Evolutionary conservation across 148 eudicot species (phyloP).

Genomic region (Chenopodium formosanum): DNA sequence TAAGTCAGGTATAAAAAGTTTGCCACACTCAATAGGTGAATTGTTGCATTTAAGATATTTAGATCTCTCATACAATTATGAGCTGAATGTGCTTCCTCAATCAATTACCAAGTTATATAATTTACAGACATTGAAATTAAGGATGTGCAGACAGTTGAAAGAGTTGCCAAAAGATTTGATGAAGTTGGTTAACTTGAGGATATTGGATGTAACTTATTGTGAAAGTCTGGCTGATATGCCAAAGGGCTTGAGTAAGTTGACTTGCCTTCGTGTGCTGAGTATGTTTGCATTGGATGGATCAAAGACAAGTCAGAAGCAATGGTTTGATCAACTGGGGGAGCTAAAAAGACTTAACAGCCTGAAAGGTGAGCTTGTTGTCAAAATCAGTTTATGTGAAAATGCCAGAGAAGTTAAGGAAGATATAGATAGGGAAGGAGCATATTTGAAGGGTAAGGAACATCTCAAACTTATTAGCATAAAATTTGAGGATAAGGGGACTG

Average conservation of each 20-base stretch:
- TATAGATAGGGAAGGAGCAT: not conserved
- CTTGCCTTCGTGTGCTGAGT: not conserved
- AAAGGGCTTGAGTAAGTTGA: slow-evolving; percentile 10
- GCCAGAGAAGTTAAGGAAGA: no score
- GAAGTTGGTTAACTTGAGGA: not conserved
- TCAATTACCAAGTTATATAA: not conserved
- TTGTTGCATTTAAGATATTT: not conserved
- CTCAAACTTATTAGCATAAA: not conserved
- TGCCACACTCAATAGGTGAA: not conserved
- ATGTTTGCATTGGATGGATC: not conserved
- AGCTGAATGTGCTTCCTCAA: not conserved
- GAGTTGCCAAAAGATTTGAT: slow-evolving; percentile 9
- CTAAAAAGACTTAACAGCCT: not conserved
- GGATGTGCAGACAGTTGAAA: not conserved
- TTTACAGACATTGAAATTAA: not conserved
- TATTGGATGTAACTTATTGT: not conserved
- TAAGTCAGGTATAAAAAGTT: not conserved
- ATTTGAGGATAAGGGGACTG: not conserved
- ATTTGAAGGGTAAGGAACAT: slow-evolving; percentile 6
- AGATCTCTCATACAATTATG: not conserved
- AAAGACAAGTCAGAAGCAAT: not conserved
- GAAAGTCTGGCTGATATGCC: not conserved
- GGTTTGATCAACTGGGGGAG: not conserved
- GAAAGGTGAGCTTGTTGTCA: not conserved
- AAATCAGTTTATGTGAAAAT: no score